These are phyloP conservation scores for Marsdenia floribunda DNA, from an alignment of 257 asterid genomes.

Conservation along the genomic window DNA sequence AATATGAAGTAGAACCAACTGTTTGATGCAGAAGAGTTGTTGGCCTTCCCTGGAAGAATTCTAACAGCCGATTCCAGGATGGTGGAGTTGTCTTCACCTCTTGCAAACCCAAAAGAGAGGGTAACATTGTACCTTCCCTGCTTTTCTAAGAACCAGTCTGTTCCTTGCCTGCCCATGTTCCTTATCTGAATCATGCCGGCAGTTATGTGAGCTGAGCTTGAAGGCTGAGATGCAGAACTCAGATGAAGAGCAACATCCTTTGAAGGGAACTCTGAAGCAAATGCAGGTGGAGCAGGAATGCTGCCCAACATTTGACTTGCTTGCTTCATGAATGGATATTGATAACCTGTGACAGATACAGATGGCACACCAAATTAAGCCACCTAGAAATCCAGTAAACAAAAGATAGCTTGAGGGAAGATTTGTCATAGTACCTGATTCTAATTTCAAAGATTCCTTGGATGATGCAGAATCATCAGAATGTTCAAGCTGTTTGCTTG, in stretches of 20 bases:
- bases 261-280: constrained; percentile 81
- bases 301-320: constrained; percentile 80
- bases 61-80: constrained; percentile 50
- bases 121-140: constrained; percentile 44
- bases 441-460: constrained; percentile 29
- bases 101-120: constrained; percentile 61
- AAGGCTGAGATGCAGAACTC: constrained; percentile 47
- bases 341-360: constrained; percentile 37
- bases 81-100: constrained; percentile 40
- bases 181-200: constrained; percentile 70
- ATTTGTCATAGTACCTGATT: constrained; percentile 34
- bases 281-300: constrained; percentile 82
- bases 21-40: constrained; percentile 26
- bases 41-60: constrained; percentile 48
- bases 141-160: constrained; percentile 38
- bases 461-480: constrained; percentile 28
- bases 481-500: constrained; percentile 24
- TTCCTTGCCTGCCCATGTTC: constrained; percentile 18
- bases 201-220: constrained; percentile 57
- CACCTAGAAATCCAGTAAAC: neutral
- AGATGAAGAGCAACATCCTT: constrained; percentile 46
- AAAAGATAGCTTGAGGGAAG: neutral
- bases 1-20: constrained; percentile 52
- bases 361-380: neutral
- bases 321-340: constrained; percentile 52